A percentile compares a stretch with the other conserved stretches of the same genome.
Conservation (phyloP, 2,329 filamentous ascomycete species). For the Colletotrichum sidae region DNA sequence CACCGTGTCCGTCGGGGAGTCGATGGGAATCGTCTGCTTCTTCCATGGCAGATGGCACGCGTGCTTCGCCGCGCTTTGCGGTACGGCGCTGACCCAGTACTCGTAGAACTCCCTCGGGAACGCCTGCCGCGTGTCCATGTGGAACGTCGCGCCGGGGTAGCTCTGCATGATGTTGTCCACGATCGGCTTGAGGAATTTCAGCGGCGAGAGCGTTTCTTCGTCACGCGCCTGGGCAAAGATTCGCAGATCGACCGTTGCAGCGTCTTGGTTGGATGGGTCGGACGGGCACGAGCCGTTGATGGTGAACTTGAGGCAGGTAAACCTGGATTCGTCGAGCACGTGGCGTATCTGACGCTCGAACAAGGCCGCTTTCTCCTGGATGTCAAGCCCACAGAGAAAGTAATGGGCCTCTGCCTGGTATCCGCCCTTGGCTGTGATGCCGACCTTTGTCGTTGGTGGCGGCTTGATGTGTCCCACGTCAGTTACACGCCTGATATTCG, state of each 20-base stretch:
- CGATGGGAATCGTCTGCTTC: conserved; percentile 36
- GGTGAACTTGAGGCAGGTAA: conserved; percentile 48
- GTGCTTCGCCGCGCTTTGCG: conserved; percentile 40
- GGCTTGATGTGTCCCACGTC: conserved; percentile 40
- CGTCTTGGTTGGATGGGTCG: conserved; percentile 56
- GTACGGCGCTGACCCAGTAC: conserved; percentile 40
- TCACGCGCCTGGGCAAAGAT: conserved; percentile 58
- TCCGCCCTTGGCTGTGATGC: conserved; percentile 55
- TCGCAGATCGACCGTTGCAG: conserved; percentile 60
- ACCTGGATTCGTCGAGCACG: conserved; percentile 48
- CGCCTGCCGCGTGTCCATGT: conserved; percentile 47
- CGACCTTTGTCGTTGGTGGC: conserved; percentile 51
- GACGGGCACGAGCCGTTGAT: conserved; percentile 51
- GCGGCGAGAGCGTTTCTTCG: conserved; percentile 47
- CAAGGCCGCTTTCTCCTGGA: conserved; percentile 55
- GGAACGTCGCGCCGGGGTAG: conserved; percentile 57
- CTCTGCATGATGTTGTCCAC: conserved; percentile 55
- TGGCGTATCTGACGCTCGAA: conserved; percentile 52
- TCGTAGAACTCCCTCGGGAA: conserved; percentile 41
- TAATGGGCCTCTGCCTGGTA: conserved; percentile 59
- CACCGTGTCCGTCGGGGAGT: conserved; percentile 39
- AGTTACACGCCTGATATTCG: conserved; percentile 14
- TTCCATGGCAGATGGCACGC: conserved; percentile 42
- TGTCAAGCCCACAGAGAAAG: conserved; percentile 56
- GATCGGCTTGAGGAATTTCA: conserved; percentile 52